Conservation (phyloP, 2,329 filamentous ascomycete genomes). For the Pleoardoris graminearum region DNA sequence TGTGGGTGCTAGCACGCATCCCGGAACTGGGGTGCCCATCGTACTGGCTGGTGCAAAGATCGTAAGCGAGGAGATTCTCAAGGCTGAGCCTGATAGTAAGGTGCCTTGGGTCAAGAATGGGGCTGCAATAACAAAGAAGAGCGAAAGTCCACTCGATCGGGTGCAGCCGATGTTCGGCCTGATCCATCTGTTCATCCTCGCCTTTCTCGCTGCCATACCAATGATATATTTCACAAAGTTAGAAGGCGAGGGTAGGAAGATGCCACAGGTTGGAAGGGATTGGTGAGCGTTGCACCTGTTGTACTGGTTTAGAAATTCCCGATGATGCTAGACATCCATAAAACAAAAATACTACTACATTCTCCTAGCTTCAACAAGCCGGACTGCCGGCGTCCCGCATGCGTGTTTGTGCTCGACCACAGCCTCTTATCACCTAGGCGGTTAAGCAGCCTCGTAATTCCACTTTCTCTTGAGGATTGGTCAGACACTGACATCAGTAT, state of each 20-base stretch:
- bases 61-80: conserved; percentile 57
- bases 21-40: conserved; percentile 75
- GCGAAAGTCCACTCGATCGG: conserved; percentile 21
- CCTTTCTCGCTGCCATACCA: neutral
- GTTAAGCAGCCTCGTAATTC: too few species aligned
- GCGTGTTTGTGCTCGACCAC: too few species aligned
- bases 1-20: conserved; percentile 75
- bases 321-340: too few species aligned
- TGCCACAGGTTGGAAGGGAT: neutral
- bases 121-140: conserved; percentile 1
- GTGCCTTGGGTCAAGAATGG: conserved; percentile 46
- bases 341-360: too few species aligned
- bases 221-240: neutral
- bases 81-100: conserved; percentile 33
- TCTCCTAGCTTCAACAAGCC: too few species aligned
- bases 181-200: conserved; percentile 19
- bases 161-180: conserved; percentile 19
- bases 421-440: too few species aligned
- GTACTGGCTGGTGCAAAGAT: conserved; percentile 71
- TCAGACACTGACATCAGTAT: too few species aligned
- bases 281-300: neutral
- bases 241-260: neutral
- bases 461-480: too few species aligned
- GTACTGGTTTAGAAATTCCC: too few species aligned
- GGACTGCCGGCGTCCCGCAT: too few species aligned